phyloP scores from a whole-genome alignment of 768 basidiomycete species.

The Phlegmacium glaucopus region DNA sequence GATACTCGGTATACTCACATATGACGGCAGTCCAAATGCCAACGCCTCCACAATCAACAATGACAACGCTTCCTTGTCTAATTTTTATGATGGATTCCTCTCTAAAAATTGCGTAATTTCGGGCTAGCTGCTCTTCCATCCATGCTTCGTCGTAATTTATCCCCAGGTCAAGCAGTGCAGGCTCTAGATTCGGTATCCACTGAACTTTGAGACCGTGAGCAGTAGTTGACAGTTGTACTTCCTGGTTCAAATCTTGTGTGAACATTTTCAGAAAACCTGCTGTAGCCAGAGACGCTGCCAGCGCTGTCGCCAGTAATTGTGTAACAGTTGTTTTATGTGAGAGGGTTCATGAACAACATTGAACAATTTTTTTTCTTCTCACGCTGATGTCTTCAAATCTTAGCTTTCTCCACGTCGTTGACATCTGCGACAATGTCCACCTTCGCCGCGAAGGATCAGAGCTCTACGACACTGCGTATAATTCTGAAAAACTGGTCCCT shows the following conservation, averaged over 20 bases:
- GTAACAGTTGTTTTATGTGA: slow-evolving; percentile 63
- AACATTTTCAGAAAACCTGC: slow-evolving; percentile 51
- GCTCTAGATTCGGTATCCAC: slow-evolving; percentile 5
- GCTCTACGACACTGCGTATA: slow-evolving; percentile 22
- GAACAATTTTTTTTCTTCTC: too few relatives aligned
- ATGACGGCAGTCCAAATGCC: slow-evolving; percentile 96
- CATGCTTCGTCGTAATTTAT: slow-evolving; percentile 83
- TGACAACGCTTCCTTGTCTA: slow-evolving; percentile 70
- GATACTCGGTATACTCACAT: slow-evolving; percentile 55
- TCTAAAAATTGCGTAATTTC: slow-evolving; percentile 94
- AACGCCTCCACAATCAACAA: slow-evolving; percentile 96
- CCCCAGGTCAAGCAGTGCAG: slow-evolving; percentile 2
- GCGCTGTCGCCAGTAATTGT: slow-evolving; percentile 65
- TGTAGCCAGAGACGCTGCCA: slow-evolving; percentile 61
- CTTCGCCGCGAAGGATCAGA: slow-evolving; percentile 22
- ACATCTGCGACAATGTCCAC: slow-evolving; percentile 70
- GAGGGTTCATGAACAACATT: slow-evolving; percentile 22
- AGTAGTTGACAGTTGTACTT: slow-evolving; percentile 51
- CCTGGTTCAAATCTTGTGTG: slow-evolving; percentile 52
- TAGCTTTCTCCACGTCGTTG: slow-evolving; percentile 62
- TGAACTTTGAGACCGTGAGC: slow-evolving; percentile 20
- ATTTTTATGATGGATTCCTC: slow-evolving; percentile 84
- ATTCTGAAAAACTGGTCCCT: slow-evolving; percentile 46
- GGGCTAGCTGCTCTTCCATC: slow-evolving; percentile 83
- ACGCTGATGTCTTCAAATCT: slow-evolving; percentile 12